Base-by-base conservation (phyloP, 1,139 yeast species). In the Lodderomyces pseudojiufengensis region DNA sequence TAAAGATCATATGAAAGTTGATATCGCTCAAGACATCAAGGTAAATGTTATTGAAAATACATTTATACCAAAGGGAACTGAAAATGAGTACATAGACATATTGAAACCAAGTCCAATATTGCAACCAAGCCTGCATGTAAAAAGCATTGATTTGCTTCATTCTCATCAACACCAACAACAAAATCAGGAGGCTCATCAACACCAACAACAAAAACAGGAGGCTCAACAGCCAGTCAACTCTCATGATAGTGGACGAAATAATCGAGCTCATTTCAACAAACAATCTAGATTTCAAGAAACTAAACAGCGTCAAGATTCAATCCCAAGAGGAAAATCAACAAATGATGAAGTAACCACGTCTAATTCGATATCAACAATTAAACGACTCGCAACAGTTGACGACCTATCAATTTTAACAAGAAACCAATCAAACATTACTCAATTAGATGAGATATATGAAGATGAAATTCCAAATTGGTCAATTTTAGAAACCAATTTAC, bases 401-500 rank as follows among this genome's bases (percentile, higher is more conserved):
- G 41, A 37, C 27, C 11, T 37, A 24, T 23, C 35, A 2, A 9
- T 26, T 24, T 20, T 22, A 10, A 28, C 13, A 33, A 11, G 12
- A n/a, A n/a, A n/a, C n/a, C n/a, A n/a, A 18, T 18, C 20, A 18
- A 18, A 5, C 20, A 5, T n/a, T n/a, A n/a, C n/a, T n/a, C n/a
- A n/a, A n/a, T 7, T 12, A 21, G 29, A 18, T 7, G 24, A 20
- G n/a, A n/a, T n/a, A 8, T 13, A 23, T 23, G 31, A 29, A 10
- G 18, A 14, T 16, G 63, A 58, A 36, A n/a, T n/a, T n/a, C 53
- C 63, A 5, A 68, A 68, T 41, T 68, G 74, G 74, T 18, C 20
- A 18, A 18, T 18, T 5, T 18, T 18, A 18, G 20, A 18, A 18
- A 18, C n/a, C n/a, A n/a, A n/a, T n/a, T n/a, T n/a, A n/a, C n/a